These are phyloP conservation scores for Penicillium rolfsii DNA, from an alignment of 2,329 filamentous ascomycete species.

Conservation along the genomic window DNA sequence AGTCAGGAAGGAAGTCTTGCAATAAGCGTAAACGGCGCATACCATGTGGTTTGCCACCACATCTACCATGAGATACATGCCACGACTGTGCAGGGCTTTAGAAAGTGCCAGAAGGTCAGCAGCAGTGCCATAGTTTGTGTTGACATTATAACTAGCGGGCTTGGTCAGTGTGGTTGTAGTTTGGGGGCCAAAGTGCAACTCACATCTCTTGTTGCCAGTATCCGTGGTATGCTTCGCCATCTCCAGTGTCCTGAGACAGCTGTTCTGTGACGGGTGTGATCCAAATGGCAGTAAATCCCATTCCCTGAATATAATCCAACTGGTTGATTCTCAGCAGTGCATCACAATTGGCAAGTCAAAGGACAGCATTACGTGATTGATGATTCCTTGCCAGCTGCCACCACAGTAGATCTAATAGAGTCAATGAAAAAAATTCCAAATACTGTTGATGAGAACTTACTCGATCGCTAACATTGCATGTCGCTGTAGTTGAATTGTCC, in stretches of 20 bases:
- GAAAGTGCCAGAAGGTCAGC: conserved; percentile 63
- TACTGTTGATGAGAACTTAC: conserved; percentile 19
- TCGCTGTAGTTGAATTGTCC: conserved; percentile 41
- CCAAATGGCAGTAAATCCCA: conserved; percentile 56
- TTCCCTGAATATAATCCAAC: conserved; percentile 54
- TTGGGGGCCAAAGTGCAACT: conserved; percentile 2
- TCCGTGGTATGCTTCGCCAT: conserved; percentile 53
- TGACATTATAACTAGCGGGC: conserved; percentile 51
- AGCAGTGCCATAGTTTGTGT: conserved; percentile 61
- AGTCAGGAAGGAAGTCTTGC: conserved; percentile 11
- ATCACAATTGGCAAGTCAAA: neutral
- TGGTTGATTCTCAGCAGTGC: neutral
- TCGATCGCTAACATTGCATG: conserved; percentile 33
- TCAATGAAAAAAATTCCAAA: conserved; percentile 25
- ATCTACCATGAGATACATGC: conserved; percentile 66
- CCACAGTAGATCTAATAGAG: conserved; percentile 49
- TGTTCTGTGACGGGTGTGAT: conserved; percentile 52
- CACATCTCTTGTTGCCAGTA: conserved; percentile 56
- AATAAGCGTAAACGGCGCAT: neutral
- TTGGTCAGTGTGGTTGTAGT: neutral
- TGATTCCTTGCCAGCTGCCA: conserved; percentile 53
- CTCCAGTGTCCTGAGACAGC: conserved; percentile 39
- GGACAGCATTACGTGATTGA: conserved; percentile 37
- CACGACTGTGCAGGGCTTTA: conserved; percentile 57
- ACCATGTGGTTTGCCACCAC: conserved; percentile 48